Base-by-base conservation (phyloP, 2,329 filamentous ascomycete species). In the Colletotrichum lupini region DNA sequence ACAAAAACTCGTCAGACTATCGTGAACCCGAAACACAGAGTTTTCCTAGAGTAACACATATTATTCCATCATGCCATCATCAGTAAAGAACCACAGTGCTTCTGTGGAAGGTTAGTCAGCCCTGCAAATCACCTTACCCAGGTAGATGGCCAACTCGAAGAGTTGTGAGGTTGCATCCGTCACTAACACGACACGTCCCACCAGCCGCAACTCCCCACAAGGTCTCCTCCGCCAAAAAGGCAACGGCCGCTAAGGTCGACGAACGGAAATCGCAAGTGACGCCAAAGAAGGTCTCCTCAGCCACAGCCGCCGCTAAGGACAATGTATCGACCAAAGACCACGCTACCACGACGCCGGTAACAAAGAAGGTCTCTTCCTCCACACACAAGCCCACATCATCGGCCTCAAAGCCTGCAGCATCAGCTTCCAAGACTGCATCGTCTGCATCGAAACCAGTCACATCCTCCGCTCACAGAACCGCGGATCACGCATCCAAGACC, bases 131-230 rank as follows among this genome's bases (percentile, higher is more conserved):
- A 7, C 22, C 12, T 19, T 8, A 0, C n/a, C 11, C 24, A 12
- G 7, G 5, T 3, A 14, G 1, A 5, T 7, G 5, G 7, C 6
- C 2, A 2, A 32, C 16, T 57, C 32, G n/a, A 42, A 9, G 11
- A 9, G 42, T 7, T 8, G 16, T n/a, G 24, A 14, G 19, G 8
- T 5, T 22, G 19, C 7, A 42, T 42, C 19, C 8, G 16, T 4
- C 24, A 30, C 56, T 68, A 57, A 61, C 64, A 26, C 22, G 37
- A 14, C 26, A 19, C n/a, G 1, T n/a, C 19, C 19, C 42, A 49
- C 42, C n/a, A 72, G 68, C 55, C 22, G 19, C 66, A 52, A 72
- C 57, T 22, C 63, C 64, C 5, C 58, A 68, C 28, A 66, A 59
- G 64, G 5, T 67, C 42, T 22, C 64, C 26, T 26, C 32, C 5